These are phyloP conservation scores for Pythium sukuiense DNA, from an alignment of 352 stramenopile species.

Conservation along the genomic window DNA sequence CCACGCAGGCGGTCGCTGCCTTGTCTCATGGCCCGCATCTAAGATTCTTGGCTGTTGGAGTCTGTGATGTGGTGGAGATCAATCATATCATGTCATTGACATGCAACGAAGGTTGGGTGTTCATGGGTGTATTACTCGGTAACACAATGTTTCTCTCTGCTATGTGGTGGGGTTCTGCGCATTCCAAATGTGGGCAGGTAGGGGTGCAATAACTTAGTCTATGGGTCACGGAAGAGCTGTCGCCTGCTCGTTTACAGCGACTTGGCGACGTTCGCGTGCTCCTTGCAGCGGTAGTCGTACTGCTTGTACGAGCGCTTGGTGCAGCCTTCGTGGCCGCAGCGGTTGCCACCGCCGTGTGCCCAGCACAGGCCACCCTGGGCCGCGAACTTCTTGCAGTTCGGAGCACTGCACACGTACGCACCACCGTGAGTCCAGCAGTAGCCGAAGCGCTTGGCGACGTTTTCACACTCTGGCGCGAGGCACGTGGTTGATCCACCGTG, in stretches of 20 bases:
- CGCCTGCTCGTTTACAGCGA: not conserved
- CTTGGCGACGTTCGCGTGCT: slow-evolving; percentile 11
- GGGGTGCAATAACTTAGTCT: slow-evolving; percentile 26
- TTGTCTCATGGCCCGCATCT: slow-evolving; percentile 2
- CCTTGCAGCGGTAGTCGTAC: slow-evolving; percentile 23
- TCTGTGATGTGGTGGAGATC: no score
- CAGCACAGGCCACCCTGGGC: slow-evolving; percentile 32
- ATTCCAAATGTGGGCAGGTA: slow-evolving; percentile 16
- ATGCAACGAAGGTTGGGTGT: not conserved
- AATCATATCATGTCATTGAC: not conserved
- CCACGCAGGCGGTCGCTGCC: not conserved
- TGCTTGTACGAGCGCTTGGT: slow-evolving; percentile 29
- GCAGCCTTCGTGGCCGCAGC: slow-evolving; percentile 30
- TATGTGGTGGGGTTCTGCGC: slow-evolving; percentile 1
- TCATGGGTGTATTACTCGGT: slow-evolving; percentile 1
- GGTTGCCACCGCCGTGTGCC: slow-evolving; percentile 31
- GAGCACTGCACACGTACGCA: slow-evolving; percentile 22
- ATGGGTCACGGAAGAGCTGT: not conserved
- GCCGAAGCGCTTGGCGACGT: slow-evolving; percentile 29
- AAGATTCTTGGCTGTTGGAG: not conserved
- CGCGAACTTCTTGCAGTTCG: slow-evolving; percentile 30
- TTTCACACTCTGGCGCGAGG: slow-evolving; percentile 20
- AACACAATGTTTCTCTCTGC: slow-evolving; percentile 7
- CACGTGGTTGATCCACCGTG: slow-evolving; percentile 26
- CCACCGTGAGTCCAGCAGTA: slow-evolving; percentile 34